phyloP scores from a whole-genome alignment of 768 basidiomycete species.

The Erythrobasidium yunnanense region DNA sequence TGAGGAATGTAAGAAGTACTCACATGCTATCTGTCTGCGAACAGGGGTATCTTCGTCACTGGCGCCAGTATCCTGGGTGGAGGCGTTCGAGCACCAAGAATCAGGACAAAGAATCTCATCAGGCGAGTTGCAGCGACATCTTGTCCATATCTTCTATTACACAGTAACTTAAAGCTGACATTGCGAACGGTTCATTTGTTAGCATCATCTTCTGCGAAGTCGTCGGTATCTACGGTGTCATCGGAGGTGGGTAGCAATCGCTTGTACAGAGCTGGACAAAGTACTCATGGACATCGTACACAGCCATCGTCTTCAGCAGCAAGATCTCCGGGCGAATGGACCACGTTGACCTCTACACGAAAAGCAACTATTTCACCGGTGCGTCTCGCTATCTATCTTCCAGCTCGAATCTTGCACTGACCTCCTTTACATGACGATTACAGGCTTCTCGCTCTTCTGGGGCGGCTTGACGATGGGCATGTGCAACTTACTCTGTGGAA shows the following conservation, averaged over 20 bases:
- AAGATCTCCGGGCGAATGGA: conserved; percentile 52
- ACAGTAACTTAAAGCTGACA: not conserved
- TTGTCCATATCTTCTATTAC: too few relatives aligned
- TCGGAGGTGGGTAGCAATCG: conserved; percentile 46
- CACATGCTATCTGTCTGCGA: conserved; percentile 3
- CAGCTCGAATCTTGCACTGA: not conserved
- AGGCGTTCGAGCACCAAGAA: conserved; percentile 83
- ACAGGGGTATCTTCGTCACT: conserved; percentile 93
- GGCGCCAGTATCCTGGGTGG: conserved; percentile 94
- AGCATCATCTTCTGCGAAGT: conserved; percentile 99
- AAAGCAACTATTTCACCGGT: conserved; percentile 87
- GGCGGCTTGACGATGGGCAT: conserved; percentile 86
- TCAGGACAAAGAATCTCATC: conserved; percentile 93
- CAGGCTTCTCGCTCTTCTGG: conserved; percentile 91
- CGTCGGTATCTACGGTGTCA: conserved; percentile 94
- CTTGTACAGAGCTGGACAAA: too few relatives aligned
- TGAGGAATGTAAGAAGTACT: not conserved
- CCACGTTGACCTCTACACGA: conserved; percentile 64
- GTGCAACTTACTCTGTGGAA: conserved; percentile 88
- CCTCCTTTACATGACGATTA: not conserved
- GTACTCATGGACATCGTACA: too few relatives aligned
- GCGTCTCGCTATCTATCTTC: conserved; percentile 17
- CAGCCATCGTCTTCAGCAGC: conserved; percentile 87
- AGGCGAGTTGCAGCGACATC: conserved; percentile 54
- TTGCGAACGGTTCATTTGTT: not conserved